Conservation (phyloP, 1,284 basidiomycete genomes). For the Malassezia japonica region DNA sequence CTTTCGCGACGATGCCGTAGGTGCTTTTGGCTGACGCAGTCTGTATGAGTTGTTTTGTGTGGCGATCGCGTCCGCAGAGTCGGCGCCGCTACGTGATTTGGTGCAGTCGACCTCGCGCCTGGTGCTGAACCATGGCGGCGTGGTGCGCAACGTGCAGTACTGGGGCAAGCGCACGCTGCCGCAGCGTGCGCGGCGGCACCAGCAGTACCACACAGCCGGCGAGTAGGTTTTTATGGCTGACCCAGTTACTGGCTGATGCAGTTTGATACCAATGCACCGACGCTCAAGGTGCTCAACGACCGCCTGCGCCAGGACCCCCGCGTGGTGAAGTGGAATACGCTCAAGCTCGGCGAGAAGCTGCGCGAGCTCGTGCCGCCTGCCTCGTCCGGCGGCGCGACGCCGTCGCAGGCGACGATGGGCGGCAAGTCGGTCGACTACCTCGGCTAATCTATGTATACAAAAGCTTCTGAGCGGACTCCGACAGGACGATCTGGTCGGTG, state of each 20-base stretch:
- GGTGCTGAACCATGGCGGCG: slow-evolving; percentile 67
- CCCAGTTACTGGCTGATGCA: slow-evolving; percentile 77
- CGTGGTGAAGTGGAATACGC: slow-evolving; percentile 69
- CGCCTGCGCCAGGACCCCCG: slow-evolving; percentile 68
- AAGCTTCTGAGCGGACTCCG: too few relatives aligned
- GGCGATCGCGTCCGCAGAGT: slow-evolving; percentile 39
- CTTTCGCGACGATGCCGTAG: slow-evolving; percentile 15
- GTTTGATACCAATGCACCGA: slow-evolving; percentile 71
- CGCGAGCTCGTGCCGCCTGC: slow-evolving; percentile 38
- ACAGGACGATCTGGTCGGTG: slow-evolving; percentile 57
- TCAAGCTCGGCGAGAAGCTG: slow-evolving; percentile 66
- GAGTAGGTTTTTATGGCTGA: slow-evolving; percentile 58
- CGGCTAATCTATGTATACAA: slow-evolving; percentile 1
- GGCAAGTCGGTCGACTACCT: slow-evolving; percentile 16
- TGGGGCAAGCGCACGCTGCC: slow-evolving; percentile 67
- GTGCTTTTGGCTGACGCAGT: slow-evolving; percentile 18
- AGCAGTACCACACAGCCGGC: slow-evolving; percentile 58
- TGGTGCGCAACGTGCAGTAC: slow-evolving; percentile 66
- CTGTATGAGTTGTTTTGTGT: slow-evolving; percentile 48
- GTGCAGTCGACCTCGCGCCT: slow-evolving; percentile 65
- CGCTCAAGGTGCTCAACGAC: slow-evolving; percentile 58
- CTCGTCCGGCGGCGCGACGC: slow-evolving; percentile 23
- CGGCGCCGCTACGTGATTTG: slow-evolving; percentile 65
- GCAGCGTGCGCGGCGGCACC: slow-evolving; percentile 65
- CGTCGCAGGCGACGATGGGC: slow-evolving; percentile 14